phyloP scores from a whole-genome alignment of 2,329 filamentous ascomycete genomes.

The Fusarium sp. region DNA sequence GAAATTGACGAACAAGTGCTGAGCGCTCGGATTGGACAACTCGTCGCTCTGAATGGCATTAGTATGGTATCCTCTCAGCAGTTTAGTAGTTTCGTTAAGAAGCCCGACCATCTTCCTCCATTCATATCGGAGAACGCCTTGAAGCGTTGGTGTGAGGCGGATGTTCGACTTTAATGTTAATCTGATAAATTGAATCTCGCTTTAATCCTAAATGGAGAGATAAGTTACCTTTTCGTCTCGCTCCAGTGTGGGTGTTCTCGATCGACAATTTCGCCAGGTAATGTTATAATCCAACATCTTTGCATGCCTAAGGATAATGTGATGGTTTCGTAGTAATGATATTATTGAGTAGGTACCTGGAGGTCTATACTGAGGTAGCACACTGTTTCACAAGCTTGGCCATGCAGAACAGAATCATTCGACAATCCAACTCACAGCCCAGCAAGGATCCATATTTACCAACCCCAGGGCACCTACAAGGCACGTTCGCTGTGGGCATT shows the following conservation, averaged over 20 bases:
- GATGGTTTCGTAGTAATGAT: background rate
- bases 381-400: background rate
- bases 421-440: background rate
- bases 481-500: background rate
- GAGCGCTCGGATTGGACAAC: fast-evolving
- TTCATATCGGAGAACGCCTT: background rate
- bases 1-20: background rate
- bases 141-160: background rate
- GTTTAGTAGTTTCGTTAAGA: background rate
- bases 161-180: background rate
- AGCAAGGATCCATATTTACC: background rate
- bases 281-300: background rate
- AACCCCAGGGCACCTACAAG: background rate
- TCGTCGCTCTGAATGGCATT: background rate
- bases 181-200: background rate
- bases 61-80: background rate
- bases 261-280: background rate
- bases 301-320: background rate
- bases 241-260: background rate
- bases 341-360: background rate
- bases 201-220: background rate
- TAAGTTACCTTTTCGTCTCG: background rate
- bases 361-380: background rate
- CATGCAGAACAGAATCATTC: background rate
- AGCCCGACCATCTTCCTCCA: background rate